Conservation (phyloP, 805 yeast species). For the Barnettozyma sucrosica region DNA sequence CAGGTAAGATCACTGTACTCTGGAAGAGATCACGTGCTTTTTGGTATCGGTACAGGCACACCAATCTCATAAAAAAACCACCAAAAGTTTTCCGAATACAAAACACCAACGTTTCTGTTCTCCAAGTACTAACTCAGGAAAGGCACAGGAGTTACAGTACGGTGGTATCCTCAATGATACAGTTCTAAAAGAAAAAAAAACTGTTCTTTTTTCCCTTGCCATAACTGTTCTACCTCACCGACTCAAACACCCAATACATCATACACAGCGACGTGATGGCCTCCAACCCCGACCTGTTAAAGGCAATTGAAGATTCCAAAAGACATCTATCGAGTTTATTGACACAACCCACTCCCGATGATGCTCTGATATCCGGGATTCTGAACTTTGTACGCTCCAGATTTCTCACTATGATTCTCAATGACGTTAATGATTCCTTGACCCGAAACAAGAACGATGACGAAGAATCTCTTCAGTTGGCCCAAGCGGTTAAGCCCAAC, state of each 20-base stretch:
- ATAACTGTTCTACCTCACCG: neutral
- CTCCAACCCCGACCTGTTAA: neutral
- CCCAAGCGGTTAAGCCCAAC: slow-evolving; percentile 5
- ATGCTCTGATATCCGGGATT: slow-evolving; percentile 33
- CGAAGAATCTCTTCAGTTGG: slow-evolving; percentile 7
- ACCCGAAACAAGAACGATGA: slow-evolving; percentile 1
- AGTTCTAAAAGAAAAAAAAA: neutral
- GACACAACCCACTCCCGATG: slow-evolving; percentile 16
- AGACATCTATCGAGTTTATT: slow-evolving; percentile 11
- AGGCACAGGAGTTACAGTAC: neutral
- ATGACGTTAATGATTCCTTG: slow-evolving; percentile 26
- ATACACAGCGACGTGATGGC: neutral
- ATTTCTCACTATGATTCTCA: slow-evolving; percentile 37
- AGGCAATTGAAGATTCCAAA: slow-evolving; percentile 12
- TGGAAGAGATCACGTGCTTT: neutral
- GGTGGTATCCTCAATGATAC: neutral
- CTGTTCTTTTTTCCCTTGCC: neutral
- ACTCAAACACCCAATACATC: neutral
- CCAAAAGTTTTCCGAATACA: neutral
- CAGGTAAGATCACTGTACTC: too few relatives aligned
- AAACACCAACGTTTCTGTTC: neutral
- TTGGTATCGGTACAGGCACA: neutral
- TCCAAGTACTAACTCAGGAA: neutral
- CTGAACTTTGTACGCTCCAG: slow-evolving; percentile 44
- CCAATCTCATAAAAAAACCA: neutral